Base-by-base conservation (phyloP, 306 rosid species). In the Rubus idaeus region DNA sequence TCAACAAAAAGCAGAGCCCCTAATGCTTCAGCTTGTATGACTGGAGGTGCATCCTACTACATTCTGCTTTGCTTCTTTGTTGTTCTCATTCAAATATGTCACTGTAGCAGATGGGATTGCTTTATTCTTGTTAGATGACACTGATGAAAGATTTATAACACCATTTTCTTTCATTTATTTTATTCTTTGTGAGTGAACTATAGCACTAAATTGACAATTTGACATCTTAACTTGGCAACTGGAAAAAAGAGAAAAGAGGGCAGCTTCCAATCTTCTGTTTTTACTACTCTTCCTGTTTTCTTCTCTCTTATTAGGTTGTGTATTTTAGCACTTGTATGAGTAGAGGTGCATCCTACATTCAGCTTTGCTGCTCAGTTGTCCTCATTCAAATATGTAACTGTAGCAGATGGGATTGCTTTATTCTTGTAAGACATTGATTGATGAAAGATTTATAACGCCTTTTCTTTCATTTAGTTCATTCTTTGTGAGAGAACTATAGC, bases 1-100 rank as follows among this genome's bases (percentile, higher is more conserved):
- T 87, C 40, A 76, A 85, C 68, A 81, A 78, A 68, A 89, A 84
- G 76, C 90, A 80, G 9, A 84, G 83, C 83, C 68, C 76, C 8
- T 89, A 77, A 85, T 83, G 78, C 70, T 73, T 70, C 26, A 65
- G 62, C 44, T 6, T 37, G 16, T 17, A 9, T 45, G 60, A 30
- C 2, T 30, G 35, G 35, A 30, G 35, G 35, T 7, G 44, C 47
- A 74, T 26, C 26, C 70, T 26, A 30, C 35, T 30, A 26, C n/a
- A 5, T 45, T 45, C 70, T 21, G 78, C 57, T 46, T 30, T 71
- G 46, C 78, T 58, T 11, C 57, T 60, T 42, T 2, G 67, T 9
- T 51, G 21, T 45, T 69, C 58, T 7, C 10, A 20, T 57, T n/a
- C 30, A 74, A 44, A 45, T 45, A 30, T 16, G 69, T 60, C 16